Evolutionary conservation across 1,139 yeast genomes (phyloP), one percentile per base, ranked within the genome.

Genomic region (Candida pseudoviswanathii): DNA sequence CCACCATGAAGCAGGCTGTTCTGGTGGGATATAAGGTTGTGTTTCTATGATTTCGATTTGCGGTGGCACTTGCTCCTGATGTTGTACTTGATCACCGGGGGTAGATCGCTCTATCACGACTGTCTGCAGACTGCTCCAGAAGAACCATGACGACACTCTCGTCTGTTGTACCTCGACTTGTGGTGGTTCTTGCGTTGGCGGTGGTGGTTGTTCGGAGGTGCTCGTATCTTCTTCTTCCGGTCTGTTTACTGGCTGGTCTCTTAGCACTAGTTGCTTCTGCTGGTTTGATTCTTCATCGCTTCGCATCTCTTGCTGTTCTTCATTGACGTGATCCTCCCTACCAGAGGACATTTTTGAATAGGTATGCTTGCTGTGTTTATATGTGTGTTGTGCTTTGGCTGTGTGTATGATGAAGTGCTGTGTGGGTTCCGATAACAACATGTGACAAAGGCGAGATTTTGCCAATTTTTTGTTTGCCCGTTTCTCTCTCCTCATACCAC

Each of bases 121-220:
- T 25, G 44, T 41, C n/a, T 33, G 34, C 32, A n/a, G 45, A 10
- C 30, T 22, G 5, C 37, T 42, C 45, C 45, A 42, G 25, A 42
- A 42, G 26, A 33, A 33, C 38, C 36, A 42, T 41, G 44, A 27
- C 5, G 46, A 29, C 22, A 25, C 8, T 22, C 26, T 27, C 26
- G 41, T 10, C 25, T 37, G 41, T 25, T 37, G 27, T 22, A 36
- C 40, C 24, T 22, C 30, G 24, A 10, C 41, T 25, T 37, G 41
- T 25, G 27, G 21, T 25, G 10, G 41, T 37, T 29, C 33, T 43
- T 10, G 34, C 10, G 36, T 8, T 16, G 34, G 25, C 37, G 46
- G 16, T 10, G 33, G 11, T 11, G 21, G 8, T 4, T 29, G 6
- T 4, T 29, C 16, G 5, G 5, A n/a, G n/a, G n/a, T n/a, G n/a